Conservation (phyloP, 1,139 yeast species). For the Geotrichum siamense region DNA sequence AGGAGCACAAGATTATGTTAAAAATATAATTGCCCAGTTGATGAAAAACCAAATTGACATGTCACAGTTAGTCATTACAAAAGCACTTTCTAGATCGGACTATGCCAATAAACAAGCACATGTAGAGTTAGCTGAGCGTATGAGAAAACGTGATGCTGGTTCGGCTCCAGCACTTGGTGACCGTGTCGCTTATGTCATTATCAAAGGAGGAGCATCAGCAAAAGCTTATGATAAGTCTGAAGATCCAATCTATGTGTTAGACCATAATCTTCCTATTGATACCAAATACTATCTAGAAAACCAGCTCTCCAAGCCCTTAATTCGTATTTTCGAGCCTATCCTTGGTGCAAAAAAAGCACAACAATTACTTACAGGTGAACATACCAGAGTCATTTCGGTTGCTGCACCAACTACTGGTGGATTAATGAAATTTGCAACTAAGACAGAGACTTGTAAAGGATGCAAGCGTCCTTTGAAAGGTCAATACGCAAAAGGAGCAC, state of each 20-base stretch:
- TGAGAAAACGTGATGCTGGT: conserved; percentile 95
- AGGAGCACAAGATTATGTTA: conserved; percentile 79
- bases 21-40: conserved; percentile 81
- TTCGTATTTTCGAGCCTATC: conserved; percentile 92
- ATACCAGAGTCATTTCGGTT: conserved; percentile 71
- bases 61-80: conserved; percentile 89
- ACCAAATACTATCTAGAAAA: conserved; percentile 90
- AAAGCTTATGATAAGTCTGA: conserved; percentile 94
- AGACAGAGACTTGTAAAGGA: conserved; percentile 78
- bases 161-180: conserved; percentile 96
- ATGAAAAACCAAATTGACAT: conserved; percentile 87
- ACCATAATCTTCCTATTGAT: conserved; percentile 87
- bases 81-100: conserved; percentile 81
- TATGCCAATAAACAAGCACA: conserved; percentile 97
- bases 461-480: conserved; percentile 75
- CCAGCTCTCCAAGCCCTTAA: conserved; percentile 85
- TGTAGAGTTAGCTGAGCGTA: conserved; percentile 90
- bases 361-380: conserved; percentile 66
- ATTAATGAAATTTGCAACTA: conserved; percentile 84
- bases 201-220: conserved; percentile 70
- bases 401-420: conserved; percentile 65
- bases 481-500: conserved; percentile 59
- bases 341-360: conserved; percentile 80
- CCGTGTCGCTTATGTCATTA: conserved; percentile 95
- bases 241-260: conserved; percentile 89